These are phyloP conservation scores for Meyerozyma carpophila DNA, from an alignment of 1,139 yeast genomes.

Conservation along the genomic window DNA sequence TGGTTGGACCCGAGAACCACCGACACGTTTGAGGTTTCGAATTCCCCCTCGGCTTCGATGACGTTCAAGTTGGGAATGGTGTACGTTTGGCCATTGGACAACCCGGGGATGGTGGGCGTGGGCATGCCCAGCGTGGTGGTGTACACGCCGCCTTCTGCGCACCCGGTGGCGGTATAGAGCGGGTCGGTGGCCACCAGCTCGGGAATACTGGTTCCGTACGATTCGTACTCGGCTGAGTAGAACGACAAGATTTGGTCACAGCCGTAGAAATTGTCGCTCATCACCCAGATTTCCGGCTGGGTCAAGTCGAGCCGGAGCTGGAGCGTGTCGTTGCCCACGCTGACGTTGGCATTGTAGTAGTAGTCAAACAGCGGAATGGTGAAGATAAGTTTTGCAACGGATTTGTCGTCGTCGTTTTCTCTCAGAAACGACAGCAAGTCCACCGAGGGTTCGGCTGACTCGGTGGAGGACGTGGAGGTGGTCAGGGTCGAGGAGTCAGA, in stretches of 20 bases:
- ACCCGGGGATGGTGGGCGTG: constrained; percentile 7
- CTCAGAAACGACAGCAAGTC: neutral
- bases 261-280: constrained; percentile 20
- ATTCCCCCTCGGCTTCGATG: constrained; percentile 22
- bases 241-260: constrained; percentile 20
- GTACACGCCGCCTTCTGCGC: constrained; percentile 26
- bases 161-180: constrained; percentile 18
- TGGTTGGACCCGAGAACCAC: constrained; percentile 12
- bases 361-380: constrained; percentile 9
- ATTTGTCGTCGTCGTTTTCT: constrained; percentile 14
- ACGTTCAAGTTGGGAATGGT: constrained; percentile 24
- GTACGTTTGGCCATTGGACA: constrained; percentile 13
- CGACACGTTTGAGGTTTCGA: constrained; percentile 19
- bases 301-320: constrained; percentile 25
- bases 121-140: constrained; percentile 4
- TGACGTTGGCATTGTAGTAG: constrained; percentile 6
- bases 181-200: constrained; percentile 14
- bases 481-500: neutral
- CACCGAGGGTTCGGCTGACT: neutral
- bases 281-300: constrained; percentile 36
- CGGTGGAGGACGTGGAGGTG: neutral
- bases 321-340: constrained; percentile 9
- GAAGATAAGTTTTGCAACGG: constrained; percentile 16
- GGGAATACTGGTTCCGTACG: constrained; percentile 11
- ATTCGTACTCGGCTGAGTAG: constrained; percentile 13